Conservation (phyloP, 2,329 filamentous ascomycete species). For the Cordyceps pruinosa region DNA sequence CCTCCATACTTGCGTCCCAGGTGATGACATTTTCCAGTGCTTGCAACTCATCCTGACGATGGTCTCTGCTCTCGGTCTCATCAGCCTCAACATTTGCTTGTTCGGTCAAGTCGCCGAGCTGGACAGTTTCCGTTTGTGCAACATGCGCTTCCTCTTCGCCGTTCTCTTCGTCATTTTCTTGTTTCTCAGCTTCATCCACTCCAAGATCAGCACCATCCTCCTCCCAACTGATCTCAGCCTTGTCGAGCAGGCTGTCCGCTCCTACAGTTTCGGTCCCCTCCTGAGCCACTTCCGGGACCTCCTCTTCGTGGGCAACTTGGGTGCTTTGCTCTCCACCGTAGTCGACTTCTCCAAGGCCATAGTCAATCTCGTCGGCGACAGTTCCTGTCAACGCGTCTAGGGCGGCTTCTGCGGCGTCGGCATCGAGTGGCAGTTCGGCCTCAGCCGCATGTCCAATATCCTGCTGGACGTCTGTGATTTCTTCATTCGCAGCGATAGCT, state of each 20-base stretch:
- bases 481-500: not conserved
- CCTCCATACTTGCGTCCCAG: not conserved
- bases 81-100: constrained; percentile 1
- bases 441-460: not conserved
- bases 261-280: constrained; percentile 2
- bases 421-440: constrained; percentile 5
- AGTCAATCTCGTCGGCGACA: constrained; percentile 29
- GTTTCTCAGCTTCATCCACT: not conserved
- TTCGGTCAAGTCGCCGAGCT: not conserved
- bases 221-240: constrained; percentile 21
- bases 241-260: constrained; percentile 6
- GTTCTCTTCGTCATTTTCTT: not conserved
- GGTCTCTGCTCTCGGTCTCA: constrained; percentile 2
- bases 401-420: not conserved
- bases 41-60: constrained; percentile 2
- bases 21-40: not conserved
- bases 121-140: constrained; percentile 4
- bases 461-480: not conserved
- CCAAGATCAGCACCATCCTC: constrained; percentile 12
- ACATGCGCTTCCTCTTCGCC: constrained; percentile 1
- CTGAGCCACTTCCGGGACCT: not conserved
- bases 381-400: not conserved
- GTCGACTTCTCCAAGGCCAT: constrained; percentile 14
- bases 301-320: constrained; percentile 4
- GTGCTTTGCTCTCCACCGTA: constrained; percentile 22